phyloP scores from a whole-genome alignment of 495 filamentous ascomycete genomes.

The Astrothelium macrocarpum region DNA sequence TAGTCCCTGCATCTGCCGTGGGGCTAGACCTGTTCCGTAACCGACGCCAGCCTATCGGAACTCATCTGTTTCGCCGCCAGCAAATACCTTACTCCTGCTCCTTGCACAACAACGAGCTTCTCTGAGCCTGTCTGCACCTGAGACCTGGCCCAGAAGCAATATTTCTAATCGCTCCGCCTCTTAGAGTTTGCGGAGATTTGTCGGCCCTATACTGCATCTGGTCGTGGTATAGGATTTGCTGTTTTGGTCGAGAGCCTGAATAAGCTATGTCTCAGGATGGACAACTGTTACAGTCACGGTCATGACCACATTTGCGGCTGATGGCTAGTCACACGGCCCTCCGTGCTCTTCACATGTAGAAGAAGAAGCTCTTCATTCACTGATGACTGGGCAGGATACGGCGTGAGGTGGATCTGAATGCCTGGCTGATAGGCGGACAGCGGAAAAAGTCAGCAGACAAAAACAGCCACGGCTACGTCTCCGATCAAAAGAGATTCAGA shows the following conservation, averaged over 20 bases:
- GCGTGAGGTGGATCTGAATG: neutral
- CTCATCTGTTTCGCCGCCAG: constrained; percentile 1
- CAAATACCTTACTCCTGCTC: neutral
- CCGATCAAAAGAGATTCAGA: neutral
- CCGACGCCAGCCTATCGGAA: neutral
- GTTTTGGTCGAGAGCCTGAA: neutral
- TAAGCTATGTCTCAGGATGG: constrained; percentile 6
- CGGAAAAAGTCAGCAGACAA: neutral
- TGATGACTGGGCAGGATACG: neutral
- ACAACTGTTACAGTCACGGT: neutral
- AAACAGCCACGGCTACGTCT: constrained; percentile 1
- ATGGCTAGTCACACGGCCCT: neutral
- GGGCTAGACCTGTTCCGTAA: neutral
- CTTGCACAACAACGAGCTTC: neutral
- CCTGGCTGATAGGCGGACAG: neutral
- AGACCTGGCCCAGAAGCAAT: neutral
- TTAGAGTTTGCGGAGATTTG: neutral
- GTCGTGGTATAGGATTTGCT: neutral
- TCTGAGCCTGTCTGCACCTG: neutral
- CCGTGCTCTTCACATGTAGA: neutral
- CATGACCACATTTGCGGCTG: neutral
- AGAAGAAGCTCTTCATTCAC: too few species aligned
- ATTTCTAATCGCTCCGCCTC: neutral
- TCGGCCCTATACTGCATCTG: neutral
- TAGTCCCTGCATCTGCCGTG: neutral